A percentile compares a stretch with the other conserved stretches of the same genome.
Evolutionary conservation across 164 flowering plant species (phyloP).

Genomic region (Vitis rotundifolia): DNA sequence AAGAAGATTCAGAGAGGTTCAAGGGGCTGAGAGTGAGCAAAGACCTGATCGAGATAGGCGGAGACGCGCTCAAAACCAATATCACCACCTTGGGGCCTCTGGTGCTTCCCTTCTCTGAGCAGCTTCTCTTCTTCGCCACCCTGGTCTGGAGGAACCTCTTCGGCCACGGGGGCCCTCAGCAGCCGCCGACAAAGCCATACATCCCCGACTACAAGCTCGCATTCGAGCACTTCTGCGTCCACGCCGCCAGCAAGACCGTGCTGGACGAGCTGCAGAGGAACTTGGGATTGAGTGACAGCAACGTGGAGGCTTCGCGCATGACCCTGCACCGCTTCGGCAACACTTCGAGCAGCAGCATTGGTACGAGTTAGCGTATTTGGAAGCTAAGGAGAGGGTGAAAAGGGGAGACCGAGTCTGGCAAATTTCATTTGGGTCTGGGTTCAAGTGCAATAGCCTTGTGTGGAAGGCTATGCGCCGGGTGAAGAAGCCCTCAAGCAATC

Average conservation of each 20-base stretch:
- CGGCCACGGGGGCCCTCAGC: constrained; percentile 9
- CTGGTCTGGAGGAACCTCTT: constrained; percentile 51
- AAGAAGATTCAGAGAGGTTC: constrained; percentile 69
- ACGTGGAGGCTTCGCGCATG: constrained; percentile 86
- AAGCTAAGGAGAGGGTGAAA: constrained; percentile 72
- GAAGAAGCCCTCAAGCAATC: constrained; percentile 56
- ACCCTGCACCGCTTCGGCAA: constrained; percentile 88
- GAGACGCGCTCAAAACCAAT: constrained; percentile 88
- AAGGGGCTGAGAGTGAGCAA: constrained; percentile 70
- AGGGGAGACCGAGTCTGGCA: constrained; percentile 94
- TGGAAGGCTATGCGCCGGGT: constrained; percentile 66
- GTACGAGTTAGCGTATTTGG: constrained; percentile 92
- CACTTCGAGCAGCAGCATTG: constrained; percentile 96
- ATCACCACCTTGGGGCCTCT: constrained; percentile 92
- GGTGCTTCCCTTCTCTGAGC: constrained; percentile 89
- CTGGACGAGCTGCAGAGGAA: constrained; percentile 84
- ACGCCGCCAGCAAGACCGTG: constrained; percentile 79
- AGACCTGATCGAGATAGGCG: constrained; percentile 81
- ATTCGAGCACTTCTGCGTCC: constrained; percentile 92
- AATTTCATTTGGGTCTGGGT: constrained; percentile 87
- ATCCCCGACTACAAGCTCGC: constrained; percentile 96
- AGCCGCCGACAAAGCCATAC: constrained; percentile 55
- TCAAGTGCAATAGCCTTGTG: constrained; percentile 91
- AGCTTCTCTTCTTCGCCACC: constrained; percentile 68
- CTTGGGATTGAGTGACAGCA: constrained; percentile 67